Evolutionary conservation across 495 filamentous ascomycete genomes (phyloP), one percentile per base, ranked within the genome.

Genomic region (Rostrohypoxylon terebratum): DNA sequence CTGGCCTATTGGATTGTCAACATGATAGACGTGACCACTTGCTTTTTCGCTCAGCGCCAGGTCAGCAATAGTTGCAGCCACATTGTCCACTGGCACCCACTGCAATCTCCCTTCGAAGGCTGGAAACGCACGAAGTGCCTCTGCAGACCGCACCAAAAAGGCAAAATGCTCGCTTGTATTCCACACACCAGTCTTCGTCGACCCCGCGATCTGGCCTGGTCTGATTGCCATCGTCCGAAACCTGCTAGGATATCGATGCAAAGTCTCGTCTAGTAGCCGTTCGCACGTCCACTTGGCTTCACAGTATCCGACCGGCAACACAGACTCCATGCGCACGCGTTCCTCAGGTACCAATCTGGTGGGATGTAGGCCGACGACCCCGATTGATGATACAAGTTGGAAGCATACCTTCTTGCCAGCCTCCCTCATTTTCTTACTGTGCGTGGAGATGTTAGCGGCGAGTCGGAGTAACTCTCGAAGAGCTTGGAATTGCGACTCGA

Each of bases 381-480:
- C 80, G 50, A 89, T 86, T 0, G 87, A 89, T 0, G 87, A 90
- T 2, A 90, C 76, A 23, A 90, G 78, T 66, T 87, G 85, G 65
- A 87, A 87, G 0, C 62, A 69, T 10, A 86, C 38, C 47, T 81
- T 81, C 51, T 68, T 68, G 28, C 6, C 2, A 4, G 16, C 14
- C 0, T n/a, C 3, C 0, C 60, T 59, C 7, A 75, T 77, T 0
- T 38, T 36, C 1, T 48, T 31, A n/a, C 13, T 31, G 4, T 53
- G 48, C 11, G 11, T 33, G 0, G 81, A 74, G 6, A 78, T 78
- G 0, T 81, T 82, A 0, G 72, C 31, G 0, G 84, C 84, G 8
- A 90, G 75, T 25, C 85, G 77, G 20, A 87, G 60, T 4, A 88
- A 73, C 54, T 84, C 85, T 1, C 79, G 76, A 78, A 88, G 77